Evolutionary conservation across 805 yeast species (phyloP), one percentile per base, ranked within the genome.

Genomic region (Saccharomycopsis fibuligera): DNA sequence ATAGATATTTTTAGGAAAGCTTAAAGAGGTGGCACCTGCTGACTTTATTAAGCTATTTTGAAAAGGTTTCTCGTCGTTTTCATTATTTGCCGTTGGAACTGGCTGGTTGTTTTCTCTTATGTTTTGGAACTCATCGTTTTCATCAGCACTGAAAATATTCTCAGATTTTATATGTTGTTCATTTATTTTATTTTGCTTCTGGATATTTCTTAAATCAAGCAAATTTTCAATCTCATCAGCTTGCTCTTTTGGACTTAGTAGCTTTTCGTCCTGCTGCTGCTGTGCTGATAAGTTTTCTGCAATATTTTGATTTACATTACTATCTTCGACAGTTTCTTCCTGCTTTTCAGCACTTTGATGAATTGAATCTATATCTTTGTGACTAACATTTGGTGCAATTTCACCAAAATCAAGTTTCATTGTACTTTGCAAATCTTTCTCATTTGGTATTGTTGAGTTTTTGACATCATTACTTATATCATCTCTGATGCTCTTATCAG

Each of bases 211-310:
- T 37, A 12, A 35, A 37, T 47, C 42, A 9, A 47, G 27, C 29
- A 48, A 22, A 39, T 21, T 44, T 44, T 44, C 48, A 39, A 48
- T 48, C 38, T 38, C 48, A 14, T 44, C 30, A 14, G 45, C 33
- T 21, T 48, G 40, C 14, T 48, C 51, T 30, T 41, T 22, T 1
- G 51, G 45, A 33, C 44, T 48, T 16, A 43, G 25, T 22, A 25
- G 25, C 12, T 19, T 23, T 10, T 35, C 16, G 6, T 24, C 22
- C 5, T 10, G 37, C 37, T 33, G 9, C 37, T 33, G 17, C 37
- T 30, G 19, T 21, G 8, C 16, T 21, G 40, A 14, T 19, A n/a
- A 16, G 12, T n/a, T 36, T 5, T 17, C 21, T 16, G 12, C 5
- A 17, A n/a, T 36, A 5, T 5, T 21, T 36, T 14, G 25, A 8